Evolutionary conservation across 805 yeast species (phyloP).

Genomic region (Dipodascus geniculatus): DNA sequence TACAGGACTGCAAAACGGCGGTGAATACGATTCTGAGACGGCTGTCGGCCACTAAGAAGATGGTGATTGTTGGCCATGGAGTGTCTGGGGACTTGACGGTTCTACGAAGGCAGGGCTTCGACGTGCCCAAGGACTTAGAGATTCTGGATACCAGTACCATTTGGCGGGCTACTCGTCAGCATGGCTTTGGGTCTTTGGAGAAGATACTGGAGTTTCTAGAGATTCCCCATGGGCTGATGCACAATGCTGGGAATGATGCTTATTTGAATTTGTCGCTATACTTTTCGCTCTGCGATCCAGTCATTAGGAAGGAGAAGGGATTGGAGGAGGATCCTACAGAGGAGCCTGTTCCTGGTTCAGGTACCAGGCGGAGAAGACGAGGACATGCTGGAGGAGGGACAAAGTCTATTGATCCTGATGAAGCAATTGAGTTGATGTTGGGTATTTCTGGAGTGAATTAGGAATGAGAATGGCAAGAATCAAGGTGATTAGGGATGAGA

Average conservation of each 20-base stretch:
- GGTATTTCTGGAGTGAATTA: neutral
- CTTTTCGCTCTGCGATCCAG: conserved; percentile 40
- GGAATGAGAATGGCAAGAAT: too few species aligned
- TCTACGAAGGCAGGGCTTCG: conserved; percentile 36
- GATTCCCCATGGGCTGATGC: conserved; percentile 48
- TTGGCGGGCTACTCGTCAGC: conserved; percentile 24
- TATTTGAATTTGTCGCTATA: conserved; percentile 46
- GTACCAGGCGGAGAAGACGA: neutral
- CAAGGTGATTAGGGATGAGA: too few species aligned
- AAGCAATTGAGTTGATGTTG: neutral
- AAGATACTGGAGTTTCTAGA: conserved; percentile 34
- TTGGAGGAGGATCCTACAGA: neutral
- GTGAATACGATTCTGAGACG: conserved; percentile 4
- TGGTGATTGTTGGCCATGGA: conserved; percentile 46
- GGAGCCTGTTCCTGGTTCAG: neutral
- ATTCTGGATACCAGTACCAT: conserved; percentile 39
- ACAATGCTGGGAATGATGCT: conserved; percentile 66
- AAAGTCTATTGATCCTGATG: neutral
- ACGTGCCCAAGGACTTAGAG: conserved; percentile 28
- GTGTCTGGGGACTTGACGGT: conserved; percentile 43
- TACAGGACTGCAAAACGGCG: conserved; percentile 24
- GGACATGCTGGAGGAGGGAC: neutral
- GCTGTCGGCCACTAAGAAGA: conserved; percentile 3
- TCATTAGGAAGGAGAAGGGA: conserved; percentile 4
- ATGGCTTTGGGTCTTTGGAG: conserved; percentile 24